Conservation (phyloP, 169 alveolate genomes). For the Plasmodium gaboni region DNA sequence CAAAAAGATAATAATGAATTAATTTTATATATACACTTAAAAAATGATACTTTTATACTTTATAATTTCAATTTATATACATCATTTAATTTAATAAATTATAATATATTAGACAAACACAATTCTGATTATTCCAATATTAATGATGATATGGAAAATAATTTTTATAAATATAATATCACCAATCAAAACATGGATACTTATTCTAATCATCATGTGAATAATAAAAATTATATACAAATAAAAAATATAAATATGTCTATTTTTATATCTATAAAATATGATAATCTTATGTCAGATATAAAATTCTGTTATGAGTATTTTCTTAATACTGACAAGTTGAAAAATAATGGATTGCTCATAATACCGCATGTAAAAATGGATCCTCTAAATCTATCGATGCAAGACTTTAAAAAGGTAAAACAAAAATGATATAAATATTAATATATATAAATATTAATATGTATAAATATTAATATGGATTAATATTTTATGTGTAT, state of each 20-base stretch:
- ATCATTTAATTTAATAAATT: constrained; percentile 2
- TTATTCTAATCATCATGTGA: not conserved
- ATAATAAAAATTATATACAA: not conserved
- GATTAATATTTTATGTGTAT: not conserved
- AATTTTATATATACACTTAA: constrained; percentile 14
- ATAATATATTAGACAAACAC: not conserved
- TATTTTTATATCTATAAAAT: constrained; percentile 9
- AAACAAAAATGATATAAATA: not conserved
- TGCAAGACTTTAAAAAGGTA: constrained; percentile 60
- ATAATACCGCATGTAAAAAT: constrained; percentile 24
- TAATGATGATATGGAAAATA: not conserved
- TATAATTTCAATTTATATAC: constrained; percentile 4
- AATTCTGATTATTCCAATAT: constrained; percentile 2
- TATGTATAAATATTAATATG: not conserved
- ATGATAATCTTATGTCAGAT: not conserved
- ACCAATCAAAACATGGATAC: not conserved
- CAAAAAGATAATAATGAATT: not conserved
- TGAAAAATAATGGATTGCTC: not conserved
- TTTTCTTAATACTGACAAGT: not conserved
- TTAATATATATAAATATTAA: not conserved
- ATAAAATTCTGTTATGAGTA: constrained; percentile 18
- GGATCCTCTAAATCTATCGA: constrained; percentile 14
- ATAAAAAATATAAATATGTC: not conserved
- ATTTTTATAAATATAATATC: not conserved
- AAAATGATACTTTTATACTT: not conserved